Evolutionary conservation across 192 early-diverging fungal species (phyloP).

Genomic region (Rhizoclosmatium globosum): DNA sequence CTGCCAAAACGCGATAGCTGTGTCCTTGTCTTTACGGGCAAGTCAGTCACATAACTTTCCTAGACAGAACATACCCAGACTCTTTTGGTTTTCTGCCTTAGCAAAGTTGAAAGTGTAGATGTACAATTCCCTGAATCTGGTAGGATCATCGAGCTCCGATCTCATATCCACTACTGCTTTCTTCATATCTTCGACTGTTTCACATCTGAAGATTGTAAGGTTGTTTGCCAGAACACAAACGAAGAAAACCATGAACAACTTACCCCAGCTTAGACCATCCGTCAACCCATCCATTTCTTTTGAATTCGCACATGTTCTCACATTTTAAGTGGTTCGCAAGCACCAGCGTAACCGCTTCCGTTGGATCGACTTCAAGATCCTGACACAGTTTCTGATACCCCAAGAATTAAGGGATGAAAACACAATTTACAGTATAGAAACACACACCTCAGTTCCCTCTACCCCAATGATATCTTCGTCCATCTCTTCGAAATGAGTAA

Average conservation of each 20-base stretch:
- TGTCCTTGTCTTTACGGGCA: constrained; percentile 66
- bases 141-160: constrained; percentile 62
- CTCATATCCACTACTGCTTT: constrained; percentile 56
- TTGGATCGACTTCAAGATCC: constrained; percentile 78
- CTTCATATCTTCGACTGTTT: constrained; percentile 74
- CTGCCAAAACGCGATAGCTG: constrained; percentile 79
- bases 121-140: constrained; percentile 74
- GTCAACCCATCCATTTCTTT: constrained; percentile 71
- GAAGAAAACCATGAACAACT: neutral
- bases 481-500: constrained; percentile 2
- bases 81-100: constrained; percentile 73
- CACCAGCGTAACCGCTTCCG: constrained; percentile 75
- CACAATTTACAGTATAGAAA: neutral
- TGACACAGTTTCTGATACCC: constrained; percentile 57
- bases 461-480: constrained; percentile 72
- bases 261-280: constrained; percentile 74
- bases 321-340: constrained; percentile 74
- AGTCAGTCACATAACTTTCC: neutral
- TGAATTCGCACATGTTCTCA: constrained; percentile 80
- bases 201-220: constrained; percentile 46
- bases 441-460: constrained; percentile 68
- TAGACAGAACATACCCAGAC: constrained; percentile 61
- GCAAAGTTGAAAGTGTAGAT: constrained; percentile 82
- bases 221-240: neutral
- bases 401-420: neutral